Evolutionary conservation across 164 flowering plant species (phyloP).

Genomic region (Santalum album): DNA sequence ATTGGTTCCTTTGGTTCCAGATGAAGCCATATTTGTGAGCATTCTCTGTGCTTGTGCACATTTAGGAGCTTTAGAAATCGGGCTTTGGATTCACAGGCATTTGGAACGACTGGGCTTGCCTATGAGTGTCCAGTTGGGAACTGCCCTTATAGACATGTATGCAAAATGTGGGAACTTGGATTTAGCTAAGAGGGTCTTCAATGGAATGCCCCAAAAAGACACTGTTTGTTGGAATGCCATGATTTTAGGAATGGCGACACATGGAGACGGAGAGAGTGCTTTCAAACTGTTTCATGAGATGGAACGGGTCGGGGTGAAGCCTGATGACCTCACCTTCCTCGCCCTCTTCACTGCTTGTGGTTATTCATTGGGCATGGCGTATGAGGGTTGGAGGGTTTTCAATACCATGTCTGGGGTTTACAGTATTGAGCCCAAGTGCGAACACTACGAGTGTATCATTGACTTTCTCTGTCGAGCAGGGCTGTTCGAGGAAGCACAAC

Average conservation of each 20-base stretch:
- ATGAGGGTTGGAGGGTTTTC: slow-evolving; percentile 36
- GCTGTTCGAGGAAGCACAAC: slow-evolving; percentile 39
- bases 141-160: slow-evolving; percentile 58
- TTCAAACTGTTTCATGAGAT: slow-evolving; percentile 41
- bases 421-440: slow-evolving; percentile 44
- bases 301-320: slow-evolving; percentile 31
- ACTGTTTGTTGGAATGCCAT: slow-evolving; percentile 49
- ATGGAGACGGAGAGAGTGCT: slow-evolving; percentile 44
- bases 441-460: slow-evolving; percentile 53
- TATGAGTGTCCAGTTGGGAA: slow-evolving; percentile 26
- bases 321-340: slow-evolving; percentile 52
- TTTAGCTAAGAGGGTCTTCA: slow-evolving; percentile 35
- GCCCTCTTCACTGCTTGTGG: slow-evolving; percentile 55
- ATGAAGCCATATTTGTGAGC: slow-evolving; percentile 46
- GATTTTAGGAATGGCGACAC: slow-evolving; percentile 51
- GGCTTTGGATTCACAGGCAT: slow-evolving; percentile 48
- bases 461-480: slow-evolving; percentile 53
- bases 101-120: slow-evolving; percentile 14
- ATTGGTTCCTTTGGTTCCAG: slow-evolving; percentile 28
- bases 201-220: slow-evolving; percentile 32
- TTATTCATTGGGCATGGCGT: slow-evolving; percentile 39
- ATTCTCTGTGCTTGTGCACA: slow-evolving; percentile 61
- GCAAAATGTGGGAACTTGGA: slow-evolving; percentile 46
- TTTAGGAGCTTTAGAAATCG: slow-evolving; percentile 51
- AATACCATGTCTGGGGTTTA: slow-evolving; percentile 33